Base-by-base conservation (phyloP, 768 basidiomycete species). In the Termitomyces sp. region DNA sequence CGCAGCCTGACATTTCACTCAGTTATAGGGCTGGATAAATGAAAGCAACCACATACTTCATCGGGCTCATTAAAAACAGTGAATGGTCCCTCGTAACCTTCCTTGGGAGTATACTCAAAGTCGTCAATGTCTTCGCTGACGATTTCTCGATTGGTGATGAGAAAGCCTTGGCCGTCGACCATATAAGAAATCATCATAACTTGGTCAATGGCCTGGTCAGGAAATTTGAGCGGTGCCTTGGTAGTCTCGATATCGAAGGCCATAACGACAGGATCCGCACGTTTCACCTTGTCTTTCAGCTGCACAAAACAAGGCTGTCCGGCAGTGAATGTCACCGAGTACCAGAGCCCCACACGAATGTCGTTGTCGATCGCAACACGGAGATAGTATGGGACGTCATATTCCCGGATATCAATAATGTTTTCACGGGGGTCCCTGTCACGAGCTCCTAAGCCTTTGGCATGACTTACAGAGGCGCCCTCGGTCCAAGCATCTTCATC, bases 141-240 rank as follows among this genome's bases (percentile, higher is more conserved):
- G 50, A 98, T 98, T 62, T 99, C 97, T 42, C 97, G 82, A 66
- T 98, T 98, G 21, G 94, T 97, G 71, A 99, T 98, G 59, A 99
- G 83, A 68, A 90, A 99, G 0, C 97, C 97, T 70, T 95, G 92
- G 0, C 95, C 96, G 68, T 99, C 97, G 17, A 99, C 78, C 95
- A 99, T 98, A 73, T 98, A 99, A 43, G 97, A 99, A 61, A 99
- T 98, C 97, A 99, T 99, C 96, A 99, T 99, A 65, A 99, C 94
- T 69, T 98, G 95, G 75, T 98, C 97, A 25, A 92, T 87, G 7
- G 85, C 83, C 63, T 95, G 89, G 75, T 98, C 97, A 1, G 97
- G 96, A 68, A 98, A 98, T 72, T 98, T 98, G 65, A 98, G 84
- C n/a, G 97, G 96, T n/a, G 92, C 90, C 74, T 99, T 99, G 1